Evolutionary conservation across 2,329 filamentous ascomycete species (phyloP).

Genomic region (Pseudocercospora macadamiae): DNA sequence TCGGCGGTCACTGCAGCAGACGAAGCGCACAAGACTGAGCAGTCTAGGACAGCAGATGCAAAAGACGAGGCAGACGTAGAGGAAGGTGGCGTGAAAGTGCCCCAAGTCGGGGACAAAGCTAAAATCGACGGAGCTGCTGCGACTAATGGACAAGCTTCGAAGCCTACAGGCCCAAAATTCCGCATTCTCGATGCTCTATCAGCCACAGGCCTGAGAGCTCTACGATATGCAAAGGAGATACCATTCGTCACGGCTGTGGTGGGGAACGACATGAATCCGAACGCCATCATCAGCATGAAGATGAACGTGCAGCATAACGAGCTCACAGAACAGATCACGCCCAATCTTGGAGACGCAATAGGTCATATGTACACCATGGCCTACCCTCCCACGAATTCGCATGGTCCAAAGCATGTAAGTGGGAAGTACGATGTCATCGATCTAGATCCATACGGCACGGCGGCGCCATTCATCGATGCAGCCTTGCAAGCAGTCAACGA

Average conservation of each 20-base stretch:
- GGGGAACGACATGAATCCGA: conserved; percentile 80
- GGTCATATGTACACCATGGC: conserved; percentile 79
- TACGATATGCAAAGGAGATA: conserved; percentile 90
- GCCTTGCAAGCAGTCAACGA: conserved; percentile 86
- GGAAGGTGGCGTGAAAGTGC: background rate
- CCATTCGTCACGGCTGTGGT: conserved; percentile 56
- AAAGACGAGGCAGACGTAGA: background rate
- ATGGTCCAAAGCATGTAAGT: conserved; percentile 42
- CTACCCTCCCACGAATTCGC: conserved; percentile 36
- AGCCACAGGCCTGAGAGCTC: conserved; percentile 84
- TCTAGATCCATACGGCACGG: conserved; percentile 93
- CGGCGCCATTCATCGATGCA: conserved; percentile 87
- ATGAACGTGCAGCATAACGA: conserved; percentile 84
- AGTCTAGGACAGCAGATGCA: background rate
- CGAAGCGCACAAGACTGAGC: background rate
- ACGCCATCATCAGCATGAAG: conserved; percentile 64
- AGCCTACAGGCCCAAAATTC: conserved; percentile 55
- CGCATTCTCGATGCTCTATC: conserved; percentile 94
- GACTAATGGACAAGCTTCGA: conserved; percentile 12
- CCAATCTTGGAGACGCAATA: conserved; percentile 80
- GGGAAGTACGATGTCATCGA: conserved; percentile 88
- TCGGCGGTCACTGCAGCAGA: background rate
- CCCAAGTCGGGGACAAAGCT: too few relatives aligned
- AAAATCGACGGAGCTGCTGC: background rate
- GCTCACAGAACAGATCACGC: conserved; percentile 69